A percentile compares a stretch with the other conserved stretches of the same genome.
Evolutionary conservation across 1,284 basidiomycete species (phyloP).

Genomic region (Tylopilus orsonianus): DNA sequence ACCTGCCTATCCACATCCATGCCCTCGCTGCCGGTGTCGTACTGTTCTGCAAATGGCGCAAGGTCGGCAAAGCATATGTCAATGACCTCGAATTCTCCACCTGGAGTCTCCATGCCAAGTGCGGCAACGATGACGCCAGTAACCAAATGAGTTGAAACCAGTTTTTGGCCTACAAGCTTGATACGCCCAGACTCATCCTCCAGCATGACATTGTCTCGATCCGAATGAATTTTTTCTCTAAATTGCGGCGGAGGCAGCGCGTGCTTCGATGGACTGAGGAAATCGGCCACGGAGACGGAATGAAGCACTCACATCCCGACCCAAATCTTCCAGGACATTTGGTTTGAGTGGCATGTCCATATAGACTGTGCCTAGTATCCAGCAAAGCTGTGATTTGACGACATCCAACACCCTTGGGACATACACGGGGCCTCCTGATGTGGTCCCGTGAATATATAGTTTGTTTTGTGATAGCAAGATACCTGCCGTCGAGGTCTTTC

Average conservation of each 20-base stretch:
- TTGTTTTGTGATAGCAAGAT: conserved; percentile 2
- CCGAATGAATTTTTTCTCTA: conserved; percentile 71
- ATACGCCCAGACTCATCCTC: conserved; percentile 97
- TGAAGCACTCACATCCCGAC: conserved; percentile 72
- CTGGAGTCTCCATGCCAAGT: conserved; percentile 85
- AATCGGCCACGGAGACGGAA: conserved; percentile 1
- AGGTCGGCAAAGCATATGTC: conserved; percentile 86
- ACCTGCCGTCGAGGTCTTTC: conserved; percentile 46
- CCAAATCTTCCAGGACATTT: conserved; percentile 94
- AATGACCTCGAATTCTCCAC: conserved; percentile 93
- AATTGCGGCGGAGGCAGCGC: conserved; percentile 85
- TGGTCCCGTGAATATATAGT: conserved; percentile 10
- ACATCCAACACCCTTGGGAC: conserved; percentile 90
- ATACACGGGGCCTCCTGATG: conserved; percentile 66
- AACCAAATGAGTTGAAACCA: conserved; percentile 62
- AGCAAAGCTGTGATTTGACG: conserved; percentile 81
- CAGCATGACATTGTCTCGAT: conserved; percentile 81
- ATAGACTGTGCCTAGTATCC: conserved; percentile 93
- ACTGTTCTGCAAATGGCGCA: conserved; percentile 47
- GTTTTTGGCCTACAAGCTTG: conserved; percentile 75
- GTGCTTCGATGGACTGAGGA: conserved; percentile 51
- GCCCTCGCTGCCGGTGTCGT: conserved; percentile 36
- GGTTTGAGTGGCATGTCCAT: conserved; percentile 99
- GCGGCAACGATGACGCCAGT: conserved; percentile 91
- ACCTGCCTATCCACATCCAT: conserved; percentile 49